Base-by-base conservation (phyloP, 331 rosid genomes). In the Acacia pycnantha region DNA sequence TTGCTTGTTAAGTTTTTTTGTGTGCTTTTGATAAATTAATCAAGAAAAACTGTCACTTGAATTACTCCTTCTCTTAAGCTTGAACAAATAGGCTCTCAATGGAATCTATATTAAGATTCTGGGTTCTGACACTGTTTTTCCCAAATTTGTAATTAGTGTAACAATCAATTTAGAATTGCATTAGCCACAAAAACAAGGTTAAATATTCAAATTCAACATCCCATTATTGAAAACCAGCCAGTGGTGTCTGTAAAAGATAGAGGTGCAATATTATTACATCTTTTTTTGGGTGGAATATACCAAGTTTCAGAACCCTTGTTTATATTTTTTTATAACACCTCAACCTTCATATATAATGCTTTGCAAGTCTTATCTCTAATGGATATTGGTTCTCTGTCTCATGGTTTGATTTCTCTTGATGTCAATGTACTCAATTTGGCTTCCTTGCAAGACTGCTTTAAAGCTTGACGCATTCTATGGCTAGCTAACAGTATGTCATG, bases 401-500 rank as follows among this genome's bases (percentile, higher is more conserved):
- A 37, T 40, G 35, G 61, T 26, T 70, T 19, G 72, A 4, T 71
- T 11, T 21, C 37, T n/a, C 19, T 11, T 12, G 19, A 33, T 21
- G 44, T 26, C 65, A 27, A 48, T 47, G n/a, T 22, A 51, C 61
- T 77, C 40, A 12, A 33, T n/a, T 27, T 8, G 53, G 22, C n/a
- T 21, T 85, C 19, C 77, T 68, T 78, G 66, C 11, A 33, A 50
- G 76, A 24, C 44, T 18, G 35, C 77, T 43, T 53, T 16, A 35
- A 46, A 21, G 54, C 19, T 74, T 46, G 33, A 40, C 3, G 70
- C 40, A 35, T 26, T 9, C 5, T 51, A 61, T 51, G 73, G 77
- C 22, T 77, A 2, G 61, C 80, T 84, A 37, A 81, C 18, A 44
- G 70, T 65, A 21, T 73, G 69, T 79, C 21, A 12, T 72, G 78